These are phyloP conservation scores for Orbilia quercus DNA, from an alignment of 2,329 filamentous ascomycete species.

Conservation along the genomic window DNA sequence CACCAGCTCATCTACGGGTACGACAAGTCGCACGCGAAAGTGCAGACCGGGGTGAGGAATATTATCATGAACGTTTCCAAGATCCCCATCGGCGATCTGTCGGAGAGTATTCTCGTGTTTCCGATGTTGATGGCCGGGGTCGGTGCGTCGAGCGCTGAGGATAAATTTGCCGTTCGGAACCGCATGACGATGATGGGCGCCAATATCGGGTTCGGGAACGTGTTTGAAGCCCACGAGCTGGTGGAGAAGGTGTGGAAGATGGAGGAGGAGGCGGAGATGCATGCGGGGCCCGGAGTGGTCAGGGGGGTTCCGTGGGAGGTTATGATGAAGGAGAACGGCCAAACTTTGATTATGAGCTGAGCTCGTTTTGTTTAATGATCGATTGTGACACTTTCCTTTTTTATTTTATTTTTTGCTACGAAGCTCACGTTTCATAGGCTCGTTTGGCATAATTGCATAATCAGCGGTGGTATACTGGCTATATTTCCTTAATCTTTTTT, in stretches of 20 bases:
- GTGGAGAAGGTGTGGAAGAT: slow-evolving; percentile 54
- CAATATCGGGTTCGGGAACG: slow-evolving; percentile 57
- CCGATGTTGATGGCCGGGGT: slow-evolving; percentile 57
- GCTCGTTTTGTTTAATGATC: slow-evolving; percentile 49
- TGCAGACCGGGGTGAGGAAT: slow-evolving; percentile 50
- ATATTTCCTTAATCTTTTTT: slow-evolving; percentile 35
- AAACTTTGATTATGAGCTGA: slow-evolving; percentile 57
- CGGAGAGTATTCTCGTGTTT: slow-evolving; percentile 57
- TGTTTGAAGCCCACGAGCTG: slow-evolving; percentile 55
- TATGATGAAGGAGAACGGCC: slow-evolving; percentile 55
- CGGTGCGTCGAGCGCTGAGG: slow-evolving; percentile 43
- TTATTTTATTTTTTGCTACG: slow-evolving; percentile 21
- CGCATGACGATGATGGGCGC: slow-evolving; percentile 55
- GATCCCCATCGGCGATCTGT: slow-evolving; percentile 56
- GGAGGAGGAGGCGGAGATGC: slow-evolving; percentile 45
- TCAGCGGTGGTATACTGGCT: slow-evolving; percentile 52
- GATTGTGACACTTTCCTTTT: too few relatives aligned
- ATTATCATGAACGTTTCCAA: slow-evolving; percentile 50
- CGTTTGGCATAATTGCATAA: slow-evolving; percentile 7
- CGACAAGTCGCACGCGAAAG: slow-evolving; percentile 48
- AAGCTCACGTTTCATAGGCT: slow-evolving; percentile 41
- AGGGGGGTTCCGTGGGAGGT: slow-evolving; percentile 41
- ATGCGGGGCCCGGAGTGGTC: slow-evolving; percentile 33
- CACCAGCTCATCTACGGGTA: slow-evolving; percentile 54
- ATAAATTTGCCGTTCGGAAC: slow-evolving; percentile 46